Conservation (phyloP, 1,139 yeast species). For the Zygoascus meyerae region DNA sequence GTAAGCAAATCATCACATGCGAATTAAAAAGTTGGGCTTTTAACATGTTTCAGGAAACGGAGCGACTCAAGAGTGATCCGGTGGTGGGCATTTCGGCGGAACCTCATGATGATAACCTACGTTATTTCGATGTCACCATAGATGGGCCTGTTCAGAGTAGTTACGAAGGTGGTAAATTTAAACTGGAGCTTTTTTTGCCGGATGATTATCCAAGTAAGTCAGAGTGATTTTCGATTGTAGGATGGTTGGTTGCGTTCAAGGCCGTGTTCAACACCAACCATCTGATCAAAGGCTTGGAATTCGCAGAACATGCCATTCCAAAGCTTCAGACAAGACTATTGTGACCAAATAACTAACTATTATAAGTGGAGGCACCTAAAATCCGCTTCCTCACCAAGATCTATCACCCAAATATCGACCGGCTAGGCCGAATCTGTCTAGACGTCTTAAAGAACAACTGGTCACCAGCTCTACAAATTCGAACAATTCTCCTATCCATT, state of each 20-base stretch:
- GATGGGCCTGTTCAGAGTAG: conserved; percentile 89
- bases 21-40: not conserved
- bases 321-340: too few relatives aligned
- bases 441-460: conserved; percentile 90
- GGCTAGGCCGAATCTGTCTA: conserved; percentile 89
- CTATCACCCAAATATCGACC: conserved; percentile 94
- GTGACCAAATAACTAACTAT: not conserved
- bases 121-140: conserved; percentile 83
- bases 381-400: conserved; percentile 88
- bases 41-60: conserved; percentile 58
- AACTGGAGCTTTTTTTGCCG: conserved; percentile 72
- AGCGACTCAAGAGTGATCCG: conserved; percentile 85
- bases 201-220: conserved; percentile 77
- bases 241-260: not conserved
- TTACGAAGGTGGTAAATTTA: conserved; percentile 71
- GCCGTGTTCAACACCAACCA: not conserved
- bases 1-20: conserved; percentile 33
- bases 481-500: conserved; percentile 86
- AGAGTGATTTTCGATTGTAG: conserved; percentile 15
- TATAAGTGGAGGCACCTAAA: conserved; percentile 78
- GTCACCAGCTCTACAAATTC: conserved; percentile 97
- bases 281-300: not conserved
- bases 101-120: conserved; percentile 88
- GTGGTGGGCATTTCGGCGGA: conserved; percentile 92
- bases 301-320: too few relatives aligned